These are phyloP conservation scores for Xylaria sp. DNA, from an alignment of 2,329 filamentous ascomycete species.

Conservation along the genomic window DNA sequence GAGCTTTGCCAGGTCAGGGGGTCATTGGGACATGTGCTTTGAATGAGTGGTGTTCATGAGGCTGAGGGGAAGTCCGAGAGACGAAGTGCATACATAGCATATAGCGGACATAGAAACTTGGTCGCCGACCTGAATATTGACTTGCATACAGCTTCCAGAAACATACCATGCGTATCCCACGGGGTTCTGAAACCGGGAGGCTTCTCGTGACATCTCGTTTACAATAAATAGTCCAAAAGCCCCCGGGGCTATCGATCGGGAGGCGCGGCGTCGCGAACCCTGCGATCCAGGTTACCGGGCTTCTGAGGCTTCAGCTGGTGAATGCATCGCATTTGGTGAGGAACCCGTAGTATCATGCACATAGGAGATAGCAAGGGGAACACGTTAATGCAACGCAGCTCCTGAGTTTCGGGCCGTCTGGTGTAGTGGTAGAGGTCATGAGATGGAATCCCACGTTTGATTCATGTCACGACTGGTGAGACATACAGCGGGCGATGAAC, in stretches of 20 bases:
- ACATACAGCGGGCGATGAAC: conserved; percentile 15
- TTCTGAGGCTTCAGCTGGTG: not conserved
- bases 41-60: conserved; percentile 20
- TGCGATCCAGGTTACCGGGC: not conserved
- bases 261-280: no score
- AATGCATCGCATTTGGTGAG: not conserved
- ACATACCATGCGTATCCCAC: not conserved
- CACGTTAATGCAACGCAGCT: not conserved
- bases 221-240: not conserved
- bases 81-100: not conserved
- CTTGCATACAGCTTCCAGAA: not conserved
- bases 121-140: not conserved
- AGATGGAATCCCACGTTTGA: conserved; percentile 2
- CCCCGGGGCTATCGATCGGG: not conserved
- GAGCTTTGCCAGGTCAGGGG: conserved; percentile 65
- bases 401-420: not conserved
- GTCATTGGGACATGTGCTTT: conserved; percentile 66
- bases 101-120: not conserved
- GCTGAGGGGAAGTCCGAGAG: not conserved
- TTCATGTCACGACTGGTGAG: conserved; percentile 10
- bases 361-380: not conserved
- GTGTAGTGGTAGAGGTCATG: conserved; percentile 1
- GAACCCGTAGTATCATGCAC: not conserved
- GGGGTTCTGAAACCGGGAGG: no score
- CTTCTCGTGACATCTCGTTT: not conserved